These are phyloP conservation scores for Spatholobus suberectus DNA, from an alignment of 306 rosid genomes.

Conservation along the genomic window DNA sequence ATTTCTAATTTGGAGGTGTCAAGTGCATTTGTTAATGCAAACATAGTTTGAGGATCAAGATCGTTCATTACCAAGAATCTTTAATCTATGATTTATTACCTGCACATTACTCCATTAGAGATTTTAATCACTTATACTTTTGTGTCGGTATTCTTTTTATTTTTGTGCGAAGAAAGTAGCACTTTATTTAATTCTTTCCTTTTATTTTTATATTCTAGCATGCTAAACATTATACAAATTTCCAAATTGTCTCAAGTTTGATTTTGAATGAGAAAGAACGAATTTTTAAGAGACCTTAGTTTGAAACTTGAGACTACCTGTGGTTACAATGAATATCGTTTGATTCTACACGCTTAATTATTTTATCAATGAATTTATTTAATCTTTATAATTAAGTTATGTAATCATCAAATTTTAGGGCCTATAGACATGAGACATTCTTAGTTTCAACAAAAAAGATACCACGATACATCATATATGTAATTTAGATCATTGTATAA, in stretches of 20 bases:
- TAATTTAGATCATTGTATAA: neutral
- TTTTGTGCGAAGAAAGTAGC: neutral
- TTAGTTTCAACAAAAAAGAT: neutral
- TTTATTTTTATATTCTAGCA: neutral
- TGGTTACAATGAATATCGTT: neutral
- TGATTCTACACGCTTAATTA: neutral
- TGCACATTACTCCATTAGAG: neutral
- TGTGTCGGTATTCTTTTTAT: neutral
- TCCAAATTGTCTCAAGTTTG: neutral
- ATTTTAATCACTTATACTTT: neutral
- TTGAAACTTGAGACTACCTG: neutral
- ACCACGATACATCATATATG: neutral
- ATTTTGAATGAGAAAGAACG: neutral
- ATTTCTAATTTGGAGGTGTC: neutral
- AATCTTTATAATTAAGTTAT: neutral
- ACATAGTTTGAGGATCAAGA: neutral
- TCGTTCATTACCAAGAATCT: slow-evolving; percentile 7
- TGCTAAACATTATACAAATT: neutral
- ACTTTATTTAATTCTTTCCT: neutral
- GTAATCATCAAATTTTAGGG: neutral
- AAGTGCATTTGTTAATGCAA: neutral
- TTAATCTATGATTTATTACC: neutral
- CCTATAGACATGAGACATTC: neutral
- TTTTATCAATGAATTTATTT: neutral
- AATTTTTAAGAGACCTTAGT: neutral